These are phyloP conservation scores for Solanum pimpinellifolium DNA, from an alignment of 257 asterid species.

Conservation along the genomic window DNA sequence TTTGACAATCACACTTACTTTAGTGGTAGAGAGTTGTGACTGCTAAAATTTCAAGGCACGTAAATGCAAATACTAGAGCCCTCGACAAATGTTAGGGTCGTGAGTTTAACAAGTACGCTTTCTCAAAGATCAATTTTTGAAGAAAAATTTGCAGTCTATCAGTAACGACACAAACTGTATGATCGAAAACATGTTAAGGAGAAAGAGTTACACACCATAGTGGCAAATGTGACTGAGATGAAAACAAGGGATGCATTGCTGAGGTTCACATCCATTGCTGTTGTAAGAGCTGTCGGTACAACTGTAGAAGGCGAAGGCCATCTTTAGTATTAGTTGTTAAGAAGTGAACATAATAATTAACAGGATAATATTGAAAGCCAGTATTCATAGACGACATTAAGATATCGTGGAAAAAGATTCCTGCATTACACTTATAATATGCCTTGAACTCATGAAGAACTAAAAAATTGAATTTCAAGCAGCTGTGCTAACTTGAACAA, in stretches of 20 bases:
- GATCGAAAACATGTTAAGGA: neutral
- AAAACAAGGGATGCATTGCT: slow-evolving; percentile 96
- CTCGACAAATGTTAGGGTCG: neutral
- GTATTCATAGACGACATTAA: neutral
- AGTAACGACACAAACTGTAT: neutral
- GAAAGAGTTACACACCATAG: slow-evolving; percentile 59
- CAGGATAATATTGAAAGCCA: neutral
- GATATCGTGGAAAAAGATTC: neutral
- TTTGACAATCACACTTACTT: neutral
- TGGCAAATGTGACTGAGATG: slow-evolving; percentile 97
- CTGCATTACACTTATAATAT: neutral
- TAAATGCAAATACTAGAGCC: neutral
- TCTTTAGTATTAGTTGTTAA: slow-evolving; percentile 82
- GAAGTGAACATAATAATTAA: slow-evolving; percentile 3
- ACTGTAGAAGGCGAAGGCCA: slow-evolving; percentile 83
- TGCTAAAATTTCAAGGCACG: neutral
- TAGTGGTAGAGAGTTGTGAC: neutral
- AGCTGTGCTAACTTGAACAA: neutral
- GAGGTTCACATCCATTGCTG: slow-evolving; percentile 95
- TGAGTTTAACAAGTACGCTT: neutral
- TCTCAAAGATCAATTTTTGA: neutral
- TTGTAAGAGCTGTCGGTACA: slow-evolving; percentile 96
- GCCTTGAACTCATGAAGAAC: neutral
- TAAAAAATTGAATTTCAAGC: neutral
- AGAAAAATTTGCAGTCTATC: neutral